Conservation (phyloP, 2,329 filamentous ascomycete species). For the Penicillium janthinellum region DNA sequence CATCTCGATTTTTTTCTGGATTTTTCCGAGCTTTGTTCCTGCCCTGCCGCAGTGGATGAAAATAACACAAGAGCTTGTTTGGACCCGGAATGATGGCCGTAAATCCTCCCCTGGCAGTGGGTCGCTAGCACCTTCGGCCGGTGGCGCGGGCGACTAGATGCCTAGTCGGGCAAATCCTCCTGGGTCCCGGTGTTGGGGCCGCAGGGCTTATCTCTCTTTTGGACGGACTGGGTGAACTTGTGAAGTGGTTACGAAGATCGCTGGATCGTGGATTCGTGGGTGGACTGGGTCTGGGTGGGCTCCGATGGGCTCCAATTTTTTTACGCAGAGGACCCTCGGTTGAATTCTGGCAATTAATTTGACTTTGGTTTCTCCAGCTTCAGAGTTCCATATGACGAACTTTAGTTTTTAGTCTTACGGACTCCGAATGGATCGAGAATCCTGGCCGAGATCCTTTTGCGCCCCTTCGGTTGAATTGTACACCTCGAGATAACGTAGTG, state of each 20-base stretch:
- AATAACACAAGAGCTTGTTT: slow-evolving; percentile 15
- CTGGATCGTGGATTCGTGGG: slow-evolving; percentile 21
- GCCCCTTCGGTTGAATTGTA: slow-evolving; percentile 5
- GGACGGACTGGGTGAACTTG: slow-evolving; percentile 1
- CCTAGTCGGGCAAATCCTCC: slow-evolving; percentile 28
- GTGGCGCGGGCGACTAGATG: slow-evolving; percentile 27
- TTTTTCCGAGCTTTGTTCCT: background rate
- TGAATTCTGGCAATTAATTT: slow-evolving; percentile 9
- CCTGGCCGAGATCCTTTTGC: slow-evolving; percentile 13
- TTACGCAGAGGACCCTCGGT: slow-evolving; percentile 20
- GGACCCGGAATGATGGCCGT: slow-evolving; percentile 14
- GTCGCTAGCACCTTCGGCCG: slow-evolving; percentile 22
- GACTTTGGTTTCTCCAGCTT: slow-evolving; percentile 1
- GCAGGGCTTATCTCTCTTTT: slow-evolving; percentile 29
- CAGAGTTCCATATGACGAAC: background rate
- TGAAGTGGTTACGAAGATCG: slow-evolving; percentile 17
- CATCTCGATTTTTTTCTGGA: background rate
- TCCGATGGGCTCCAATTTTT: slow-evolving; percentile 18
- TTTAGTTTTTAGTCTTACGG: background rate
- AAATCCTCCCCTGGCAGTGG: slow-evolving; percentile 19
- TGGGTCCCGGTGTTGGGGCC: slow-evolving; percentile 21
- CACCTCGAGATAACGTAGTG: background rate
- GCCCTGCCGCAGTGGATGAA: background rate
- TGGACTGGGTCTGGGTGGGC: slow-evolving; percentile 14
- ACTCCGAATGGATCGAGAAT: slow-evolving; percentile 13